phyloP scores from a whole-genome alignment of 306 rosid species.

The Cucumis hystrix region DNA sequence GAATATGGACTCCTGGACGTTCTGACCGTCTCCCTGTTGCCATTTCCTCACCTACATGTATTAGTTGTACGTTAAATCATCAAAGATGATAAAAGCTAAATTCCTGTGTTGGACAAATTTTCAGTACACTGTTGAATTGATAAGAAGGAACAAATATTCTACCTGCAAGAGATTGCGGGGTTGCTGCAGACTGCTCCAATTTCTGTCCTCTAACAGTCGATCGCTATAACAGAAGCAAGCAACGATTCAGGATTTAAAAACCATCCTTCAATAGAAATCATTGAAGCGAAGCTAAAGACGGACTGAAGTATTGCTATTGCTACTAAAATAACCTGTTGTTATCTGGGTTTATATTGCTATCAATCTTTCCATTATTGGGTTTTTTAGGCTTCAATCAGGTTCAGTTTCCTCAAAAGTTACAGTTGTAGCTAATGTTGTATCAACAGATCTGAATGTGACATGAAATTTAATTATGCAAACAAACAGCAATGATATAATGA shows the following conservation, averaged over 20 bases:
- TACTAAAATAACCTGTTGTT: background rate
- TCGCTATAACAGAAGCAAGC: slow-evolving; percentile 30
- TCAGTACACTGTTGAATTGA: background rate
- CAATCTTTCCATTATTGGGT: background rate
- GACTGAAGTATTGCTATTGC: background rate
- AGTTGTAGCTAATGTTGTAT: background rate
- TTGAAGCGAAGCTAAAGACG: background rate
- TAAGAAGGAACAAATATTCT: slow-evolving; percentile 17
- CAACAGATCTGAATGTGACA: background rate
- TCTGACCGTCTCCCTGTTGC: slow-evolving; percentile 20
- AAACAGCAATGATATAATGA: background rate
- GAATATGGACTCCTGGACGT: slow-evolving; percentile 9
- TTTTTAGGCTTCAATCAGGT: background rate
- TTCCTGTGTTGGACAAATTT: background rate
- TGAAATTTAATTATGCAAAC: background rate
- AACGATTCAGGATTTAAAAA: slow-evolving; percentile 10
- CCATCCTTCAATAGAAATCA: background rate
- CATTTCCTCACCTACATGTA: slow-evolving; percentile 29
- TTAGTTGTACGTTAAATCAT: slow-evolving; percentile 11
- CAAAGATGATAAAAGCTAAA: background rate
- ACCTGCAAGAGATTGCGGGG: slow-evolving; percentile 37
- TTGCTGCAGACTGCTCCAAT: slow-evolving; percentile 25
- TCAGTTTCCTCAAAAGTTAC: slow-evolving; percentile 1
- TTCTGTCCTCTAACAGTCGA: slow-evolving; percentile 46
- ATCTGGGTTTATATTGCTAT: background rate